Base-by-base conservation (phyloP, 225 moss, liverwort and hornwort species). In the Marchantia polymorpha region DNA sequence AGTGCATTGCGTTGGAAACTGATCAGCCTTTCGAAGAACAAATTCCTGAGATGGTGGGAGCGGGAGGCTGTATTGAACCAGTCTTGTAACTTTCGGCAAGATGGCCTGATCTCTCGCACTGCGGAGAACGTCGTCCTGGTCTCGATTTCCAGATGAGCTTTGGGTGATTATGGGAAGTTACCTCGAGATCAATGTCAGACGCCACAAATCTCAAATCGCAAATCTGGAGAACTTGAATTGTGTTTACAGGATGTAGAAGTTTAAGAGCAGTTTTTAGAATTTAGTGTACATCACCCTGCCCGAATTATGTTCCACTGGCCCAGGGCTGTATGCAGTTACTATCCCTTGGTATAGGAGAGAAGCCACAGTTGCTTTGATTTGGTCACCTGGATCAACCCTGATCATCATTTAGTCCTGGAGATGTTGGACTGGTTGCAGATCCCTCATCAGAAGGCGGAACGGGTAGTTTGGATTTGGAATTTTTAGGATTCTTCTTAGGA, bases 21-120 rank as follows among this genome's bases (percentile, higher is more conserved):
- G 68, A 68, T 56, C 68, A 79, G 67, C 31, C 22, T 54, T 79
- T 69, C 67, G 78, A 79, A 69, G 78, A 47, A 20, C 76, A 63
- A 61, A 59, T 59, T 76, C 76, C 47, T 76, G 63, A 63, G 46
- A 46, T 46, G 31, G 27, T 39, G 64, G 60, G 53, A 68, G 78
- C 29, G 54, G 60, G 78, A 77, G 58, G 31, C 54, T 70, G n/a
- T 8, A 9, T 52, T 58, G 26, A 55, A 74, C 23, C 72, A 53
- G 72, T 73, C 20, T 74, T 74, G 27, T 52, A 56, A 54, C 54
- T 72, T 31, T 74, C 29, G 61, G 19, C 58, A 59, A 75, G 31
- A 56, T 58, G 75, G 15, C 39, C 75, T 50, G 52, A 25, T 12
- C 30, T 29, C 56, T 15, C 29, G 31, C 22, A 31, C 19, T 10